These are phyloP conservation scores for Phlebiopsis flavidoalba DNA, from an alignment of 768 basidiomycete species.

Conservation along the genomic window DNA sequence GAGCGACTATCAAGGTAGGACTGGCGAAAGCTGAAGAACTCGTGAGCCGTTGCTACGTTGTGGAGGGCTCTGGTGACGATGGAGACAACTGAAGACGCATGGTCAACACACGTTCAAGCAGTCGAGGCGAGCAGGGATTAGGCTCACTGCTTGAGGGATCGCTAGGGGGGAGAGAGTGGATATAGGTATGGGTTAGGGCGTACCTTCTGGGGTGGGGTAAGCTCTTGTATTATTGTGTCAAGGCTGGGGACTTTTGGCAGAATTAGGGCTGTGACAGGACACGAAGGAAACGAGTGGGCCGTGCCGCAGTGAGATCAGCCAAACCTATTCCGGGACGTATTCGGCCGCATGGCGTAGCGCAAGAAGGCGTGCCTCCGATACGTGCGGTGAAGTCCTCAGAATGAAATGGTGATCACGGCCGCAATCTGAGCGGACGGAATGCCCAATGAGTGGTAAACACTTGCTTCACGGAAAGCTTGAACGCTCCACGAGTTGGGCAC, in stretches of 20 bases:
- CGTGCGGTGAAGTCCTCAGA: neutral
- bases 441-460: neutral
- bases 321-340: neutral
- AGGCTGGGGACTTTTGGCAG: neutral
- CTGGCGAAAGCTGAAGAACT: conserved; percentile 48
- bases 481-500: neutral
- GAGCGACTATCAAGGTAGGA: conserved; percentile 27
- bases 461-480: neutral
- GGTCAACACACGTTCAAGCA: neutral
- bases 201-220: conserved; percentile 1
- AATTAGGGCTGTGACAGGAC: conserved; percentile 3
- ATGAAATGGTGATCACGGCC: neutral
- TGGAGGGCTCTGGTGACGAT: conserved; percentile 27
- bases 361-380: neutral
- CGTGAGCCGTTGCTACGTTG: conserved; percentile 55
- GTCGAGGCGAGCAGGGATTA: no score
- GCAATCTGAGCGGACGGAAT: neutral
- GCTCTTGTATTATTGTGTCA: neutral
- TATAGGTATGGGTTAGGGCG: neutral
- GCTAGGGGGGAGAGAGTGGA: neutral
- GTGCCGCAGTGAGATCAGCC: conserved; percentile 1
- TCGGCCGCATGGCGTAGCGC: neutral
- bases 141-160: conserved; percentile 4
- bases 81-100: conserved; percentile 5
- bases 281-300: neutral